Evolutionary conservation across 768 basidiomycete genomes (phyloP), one percentile per base, ranked within the genome.

Genomic region (Xanthoconium stramineum): DNA sequence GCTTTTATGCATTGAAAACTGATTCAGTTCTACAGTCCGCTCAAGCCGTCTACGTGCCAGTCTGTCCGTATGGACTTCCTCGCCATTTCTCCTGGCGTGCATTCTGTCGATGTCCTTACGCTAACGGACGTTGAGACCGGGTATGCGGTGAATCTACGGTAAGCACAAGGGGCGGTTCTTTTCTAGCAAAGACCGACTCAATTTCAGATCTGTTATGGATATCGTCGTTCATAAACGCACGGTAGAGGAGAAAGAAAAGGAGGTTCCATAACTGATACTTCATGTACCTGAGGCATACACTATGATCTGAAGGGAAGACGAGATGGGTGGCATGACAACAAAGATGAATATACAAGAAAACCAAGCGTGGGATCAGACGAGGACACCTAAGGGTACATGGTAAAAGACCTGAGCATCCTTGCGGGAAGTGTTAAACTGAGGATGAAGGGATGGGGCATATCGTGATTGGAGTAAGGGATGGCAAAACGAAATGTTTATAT

Each of bases 31-130:
- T 52, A 11, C 60, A 93, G 90, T 12, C 91, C 91, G 13, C 76
- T 94, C 19, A 77, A 82, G n/a, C 88, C 91, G 5, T 83, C 83
- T 12, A 86, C 89, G 1, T 91, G 91, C 66, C 91, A 94, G 68
- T 90, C 89, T 19, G 89, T 94, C 28, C 77, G 89, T 39, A 91
- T 94, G 86, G 81, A 87, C 56, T 93, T 94, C 63, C 72, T 94
- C 45, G 91, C 92, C 3, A 74, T 94, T 47, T 79, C 82, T 9
- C 85, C 90, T 19, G 92, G 92, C 4, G 83, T 93, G 3, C 91
- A 94, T 65, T 77, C 85, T 3, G 80, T 94, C 49, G 84, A 89
- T 58, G 78, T 80, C 6, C 72, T 94, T 50, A 84, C 83, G 1
- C 72, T 94, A 50, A 87, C 84, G 1, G 92, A 94, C 61, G 73